phyloP scores from a whole-genome alignment of 345 rosid genomes.

The Cochlearia excelsa region DNA sequence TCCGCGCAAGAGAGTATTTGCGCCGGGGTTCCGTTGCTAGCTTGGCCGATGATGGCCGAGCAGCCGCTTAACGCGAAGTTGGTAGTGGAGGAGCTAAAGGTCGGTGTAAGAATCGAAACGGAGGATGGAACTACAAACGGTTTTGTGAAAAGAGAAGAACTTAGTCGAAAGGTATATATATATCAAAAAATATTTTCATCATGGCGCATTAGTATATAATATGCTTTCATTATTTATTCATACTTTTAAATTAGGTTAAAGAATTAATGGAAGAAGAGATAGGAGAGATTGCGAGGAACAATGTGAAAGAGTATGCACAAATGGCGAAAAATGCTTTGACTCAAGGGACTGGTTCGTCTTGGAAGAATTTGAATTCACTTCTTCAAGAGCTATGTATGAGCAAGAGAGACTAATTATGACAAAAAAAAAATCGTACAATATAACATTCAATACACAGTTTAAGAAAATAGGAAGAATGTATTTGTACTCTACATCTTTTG shows the following conservation, averaged over 20 bases:
- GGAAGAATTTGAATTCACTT: conserved; percentile 44
- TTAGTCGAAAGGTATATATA: conserved; percentile 34
- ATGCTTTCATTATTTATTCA: neutral
- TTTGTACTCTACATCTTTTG: conserved; percentile 22
- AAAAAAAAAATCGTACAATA: neutral
- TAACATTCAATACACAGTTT: conserved; percentile 13
- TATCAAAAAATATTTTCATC: neutral
- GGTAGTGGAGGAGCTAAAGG: conserved; percentile 55
- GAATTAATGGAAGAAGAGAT: conserved; percentile 61
- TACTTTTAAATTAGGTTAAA: conserved; percentile 31
- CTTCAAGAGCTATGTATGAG: conserved; percentile 33
- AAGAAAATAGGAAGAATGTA: conserved; percentile 16
- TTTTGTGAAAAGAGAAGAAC: conserved; percentile 45
- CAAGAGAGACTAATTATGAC: neutral
- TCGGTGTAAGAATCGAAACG: conserved; percentile 52
- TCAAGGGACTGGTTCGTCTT: conserved; percentile 52
- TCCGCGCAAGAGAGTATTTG: conserved; percentile 62
- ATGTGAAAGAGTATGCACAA: conserved; percentile 38
- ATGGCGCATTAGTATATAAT: no score
- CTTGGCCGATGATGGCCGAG: conserved; percentile 75
- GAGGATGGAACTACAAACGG: conserved; percentile 43
- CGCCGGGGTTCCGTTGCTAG: conserved; percentile 57
- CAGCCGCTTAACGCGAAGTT: conserved; percentile 59
- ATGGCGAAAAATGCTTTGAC: conserved; percentile 50
- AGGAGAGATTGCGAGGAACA: conserved; percentile 43